Conservation (phyloP, 2,329 filamentous ascomycete genomes). For the Gnomoniopsis smithogilvyi region DNA sequence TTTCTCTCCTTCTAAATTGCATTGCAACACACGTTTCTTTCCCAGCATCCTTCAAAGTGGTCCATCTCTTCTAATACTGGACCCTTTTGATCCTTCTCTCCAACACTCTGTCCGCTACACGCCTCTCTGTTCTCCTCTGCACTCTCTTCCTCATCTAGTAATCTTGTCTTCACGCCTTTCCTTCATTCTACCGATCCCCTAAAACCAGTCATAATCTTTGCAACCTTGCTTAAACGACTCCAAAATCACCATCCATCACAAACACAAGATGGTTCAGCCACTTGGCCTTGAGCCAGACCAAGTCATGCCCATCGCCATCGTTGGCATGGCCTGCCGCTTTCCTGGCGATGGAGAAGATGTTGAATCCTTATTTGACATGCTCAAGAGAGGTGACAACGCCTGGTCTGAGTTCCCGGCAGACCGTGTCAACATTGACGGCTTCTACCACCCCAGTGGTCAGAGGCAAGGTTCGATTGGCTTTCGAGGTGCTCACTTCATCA, state of each 20-base stretch:
- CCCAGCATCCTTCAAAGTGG: not conserved
- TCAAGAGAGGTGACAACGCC: constrained; percentile 65
- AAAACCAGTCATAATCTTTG: not conserved
- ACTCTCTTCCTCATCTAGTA: too few species aligned
- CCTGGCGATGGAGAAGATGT: constrained; percentile 54
- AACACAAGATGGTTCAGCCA: not conserved
- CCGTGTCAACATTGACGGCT: constrained; percentile 64
- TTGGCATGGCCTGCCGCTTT: constrained; percentile 65
- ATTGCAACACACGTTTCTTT: not conserved
- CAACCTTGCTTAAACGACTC: not conserved
- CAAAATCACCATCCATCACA: not conserved
- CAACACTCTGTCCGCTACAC: not conserved
- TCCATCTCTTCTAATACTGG: not conserved
- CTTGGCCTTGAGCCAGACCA: constrained; percentile 6
- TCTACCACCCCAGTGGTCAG: constrained; percentile 66
- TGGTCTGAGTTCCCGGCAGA: constrained; percentile 61
- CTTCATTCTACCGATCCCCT: too few species aligned
- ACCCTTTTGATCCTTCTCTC: not conserved
- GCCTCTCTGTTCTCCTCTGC: too few species aligned
- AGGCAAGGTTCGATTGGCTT: constrained; percentile 33
- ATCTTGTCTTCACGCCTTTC: too few species aligned
- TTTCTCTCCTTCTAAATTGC: not conserved
- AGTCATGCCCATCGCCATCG: constrained; percentile 55
- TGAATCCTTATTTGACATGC: constrained; percentile 64
- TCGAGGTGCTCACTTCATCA: constrained; percentile 48